A percentile compares a stretch with the other conserved stretches of the same genome.
Conservation (phyloP, 768 basidiomycete genomes). For the Termitomyces heimii region DNA sequence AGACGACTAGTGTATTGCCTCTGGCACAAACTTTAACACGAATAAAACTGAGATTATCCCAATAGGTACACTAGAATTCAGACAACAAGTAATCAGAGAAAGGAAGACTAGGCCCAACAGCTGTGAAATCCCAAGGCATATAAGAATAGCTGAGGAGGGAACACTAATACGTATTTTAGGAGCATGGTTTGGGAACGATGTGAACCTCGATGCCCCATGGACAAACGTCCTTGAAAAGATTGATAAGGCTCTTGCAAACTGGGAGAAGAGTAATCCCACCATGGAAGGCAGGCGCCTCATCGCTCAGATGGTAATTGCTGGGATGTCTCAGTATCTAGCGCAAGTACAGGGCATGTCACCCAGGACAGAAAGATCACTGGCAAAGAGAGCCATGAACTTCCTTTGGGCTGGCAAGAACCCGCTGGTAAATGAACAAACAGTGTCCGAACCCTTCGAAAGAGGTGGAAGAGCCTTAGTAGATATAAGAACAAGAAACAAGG, state of each 20-base stretch:
- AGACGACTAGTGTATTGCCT: too few relatives aligned
- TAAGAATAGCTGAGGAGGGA: not conserved
- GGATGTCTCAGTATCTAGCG: not conserved
- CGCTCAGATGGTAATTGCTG: not conserved
- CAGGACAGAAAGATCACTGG: not conserved
- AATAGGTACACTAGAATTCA: too few relatives aligned
- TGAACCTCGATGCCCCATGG: accelerated
- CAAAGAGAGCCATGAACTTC: not conserved
- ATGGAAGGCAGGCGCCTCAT: too few relatives aligned
- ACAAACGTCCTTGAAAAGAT: not conserved
- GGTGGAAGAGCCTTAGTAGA: not conserved
- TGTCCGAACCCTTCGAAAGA: not conserved
- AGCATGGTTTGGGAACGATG: not conserved
- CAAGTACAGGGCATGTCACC: not conserved
- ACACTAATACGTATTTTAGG: not conserved
- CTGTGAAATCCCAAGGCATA: not conserved
- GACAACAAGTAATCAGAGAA: too few relatives aligned
- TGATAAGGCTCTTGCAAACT: not conserved
- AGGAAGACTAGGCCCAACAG: too few relatives aligned
- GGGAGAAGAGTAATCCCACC: too few relatives aligned
- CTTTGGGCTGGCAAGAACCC: not conserved
- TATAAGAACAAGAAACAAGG: not conserved
- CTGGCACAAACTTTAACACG: too few relatives aligned
- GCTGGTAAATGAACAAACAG: too few relatives aligned
- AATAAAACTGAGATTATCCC: too few relatives aligned